A percentile compares a stretch with the other conserved stretches of the same genome.
Evolutionary conservation across 1,139 yeast species (phyloP).

Genomic region (Geotrichum cucujoidarum): DNA sequence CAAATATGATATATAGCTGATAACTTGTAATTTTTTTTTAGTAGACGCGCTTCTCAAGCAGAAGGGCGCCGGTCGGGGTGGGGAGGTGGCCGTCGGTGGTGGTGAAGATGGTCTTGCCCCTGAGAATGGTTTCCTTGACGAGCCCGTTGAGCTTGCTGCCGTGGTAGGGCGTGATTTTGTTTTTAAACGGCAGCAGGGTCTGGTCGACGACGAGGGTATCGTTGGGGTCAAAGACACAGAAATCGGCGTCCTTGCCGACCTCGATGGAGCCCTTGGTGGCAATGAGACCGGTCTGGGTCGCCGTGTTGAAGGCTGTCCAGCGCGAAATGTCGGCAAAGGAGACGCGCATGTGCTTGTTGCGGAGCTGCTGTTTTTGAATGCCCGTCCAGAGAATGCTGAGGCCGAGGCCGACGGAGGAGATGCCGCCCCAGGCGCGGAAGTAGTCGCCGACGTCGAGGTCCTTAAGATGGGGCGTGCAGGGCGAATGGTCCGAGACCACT

Average conservation of each 20-base stretch:
- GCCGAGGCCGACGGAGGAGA: conserved; percentile 87
- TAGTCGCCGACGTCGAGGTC: conserved; percentile 80
- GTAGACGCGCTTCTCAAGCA: conserved; percentile 43
- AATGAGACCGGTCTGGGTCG: conserved; percentile 73
- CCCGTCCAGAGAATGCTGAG: conserved; percentile 75
- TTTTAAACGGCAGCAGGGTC: conserved; percentile 63
- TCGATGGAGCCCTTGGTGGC: conserved; percentile 67
- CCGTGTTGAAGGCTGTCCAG: conserved; percentile 82
- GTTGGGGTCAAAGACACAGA: conserved; percentile 70
- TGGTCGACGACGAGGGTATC: conserved; percentile 53
- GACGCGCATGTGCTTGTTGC: conserved; percentile 29
- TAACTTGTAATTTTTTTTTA: no score
- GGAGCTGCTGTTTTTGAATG: conserved; percentile 45
- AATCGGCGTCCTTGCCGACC: conserved; percentile 82
- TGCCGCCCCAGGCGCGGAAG: conserved; percentile 96
- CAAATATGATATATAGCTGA: no score
- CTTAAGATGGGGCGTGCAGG: conserved; percentile 88
- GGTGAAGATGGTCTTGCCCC: conserved; percentile 67
- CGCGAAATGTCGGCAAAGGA: conserved; percentile 57
- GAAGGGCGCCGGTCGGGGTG: conserved; percentile 52
- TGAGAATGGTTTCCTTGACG: conserved; percentile 69
- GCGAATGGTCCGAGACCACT: conserved; percentile 92
- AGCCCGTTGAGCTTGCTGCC: conserved; percentile 65
- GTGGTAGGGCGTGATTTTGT: conserved; percentile 81
- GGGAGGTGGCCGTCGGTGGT: conserved; percentile 53